phyloP scores from a whole-genome alignment of 257 asterid species.

The Jaltomata sinuosa region DNA sequence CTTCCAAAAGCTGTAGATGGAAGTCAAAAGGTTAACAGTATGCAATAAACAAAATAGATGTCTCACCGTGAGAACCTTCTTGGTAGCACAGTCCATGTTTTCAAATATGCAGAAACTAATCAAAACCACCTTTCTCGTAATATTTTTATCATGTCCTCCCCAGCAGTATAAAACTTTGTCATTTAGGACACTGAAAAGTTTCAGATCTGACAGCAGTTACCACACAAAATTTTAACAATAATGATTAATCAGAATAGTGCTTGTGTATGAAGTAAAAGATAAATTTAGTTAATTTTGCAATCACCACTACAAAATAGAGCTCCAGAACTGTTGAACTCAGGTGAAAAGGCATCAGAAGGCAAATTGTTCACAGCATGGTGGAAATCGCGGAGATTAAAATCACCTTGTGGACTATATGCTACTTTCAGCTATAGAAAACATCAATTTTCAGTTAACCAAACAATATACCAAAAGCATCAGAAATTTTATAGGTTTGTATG shows the following conservation, averaged over 20 bases:
- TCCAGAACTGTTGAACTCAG: constrained; percentile 29
- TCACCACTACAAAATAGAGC: constrained; percentile 28
- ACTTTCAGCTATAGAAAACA: constrained; percentile 55
- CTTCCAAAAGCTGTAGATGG: not conserved
- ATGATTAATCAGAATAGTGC: not conserved
- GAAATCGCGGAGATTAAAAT: constrained; percentile 70
- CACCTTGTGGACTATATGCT: constrained; percentile 70
- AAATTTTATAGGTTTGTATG: too few relatives aligned
- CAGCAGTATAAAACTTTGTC: constrained; percentile 40
- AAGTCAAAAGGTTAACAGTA: not conserved
- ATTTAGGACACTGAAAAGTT: constrained; percentile 49
- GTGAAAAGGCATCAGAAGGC: constrained; percentile 57
- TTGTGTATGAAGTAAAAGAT: not conserved
- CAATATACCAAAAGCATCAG: not conserved
- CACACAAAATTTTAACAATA: not conserved
- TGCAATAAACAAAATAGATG: not conserved
- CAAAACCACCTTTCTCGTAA: constrained; percentile 46
- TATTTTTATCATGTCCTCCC: constrained; percentile 32
- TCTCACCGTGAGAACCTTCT: constrained; percentile 64
- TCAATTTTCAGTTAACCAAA: constrained; percentile 1
- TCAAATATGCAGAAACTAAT: too few relatives aligned
- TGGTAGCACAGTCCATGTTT: constrained; percentile 36
- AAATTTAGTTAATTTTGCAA: too few relatives aligned
- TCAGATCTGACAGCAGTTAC: constrained; percentile 35
- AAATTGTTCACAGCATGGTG: constrained; percentile 69